These are phyloP conservation scores for Plasmodium reichenowi DNA, from an alignment of 169 alveolate species.

Conservation along the genomic window DNA sequence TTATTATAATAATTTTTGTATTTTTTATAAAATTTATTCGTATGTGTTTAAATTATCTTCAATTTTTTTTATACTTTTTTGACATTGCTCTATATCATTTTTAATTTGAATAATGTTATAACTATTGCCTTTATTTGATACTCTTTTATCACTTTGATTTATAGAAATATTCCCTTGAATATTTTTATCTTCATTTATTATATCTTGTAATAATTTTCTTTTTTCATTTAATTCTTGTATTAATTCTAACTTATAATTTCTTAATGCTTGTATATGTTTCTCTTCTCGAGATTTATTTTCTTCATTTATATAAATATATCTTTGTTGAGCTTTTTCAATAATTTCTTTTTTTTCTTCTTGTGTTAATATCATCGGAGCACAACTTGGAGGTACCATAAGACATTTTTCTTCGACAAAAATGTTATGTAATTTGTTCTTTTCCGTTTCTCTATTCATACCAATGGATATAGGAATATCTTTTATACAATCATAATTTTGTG, in stretches of 20 bases:
- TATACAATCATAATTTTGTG: slow-evolving; percentile 56
- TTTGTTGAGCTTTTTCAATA: slow-evolving; percentile 20
- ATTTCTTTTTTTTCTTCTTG: slow-evolving; percentile 69
- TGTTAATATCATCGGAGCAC: slow-evolving; percentile 52
- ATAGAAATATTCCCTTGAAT: background rate
- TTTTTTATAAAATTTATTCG: slow-evolving; percentile 2
- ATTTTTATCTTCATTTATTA: slow-evolving; percentile 14
- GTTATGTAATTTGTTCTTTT: slow-evolving; percentile 30
- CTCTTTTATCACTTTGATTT: slow-evolving; percentile 1
- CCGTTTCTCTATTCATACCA: slow-evolving; percentile 28
- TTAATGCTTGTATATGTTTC: slow-evolving; percentile 23
- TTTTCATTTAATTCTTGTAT: slow-evolving; percentile 27
- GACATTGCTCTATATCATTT: slow-evolving; percentile 51
- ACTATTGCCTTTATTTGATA: background rate
- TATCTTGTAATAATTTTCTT: background rate
- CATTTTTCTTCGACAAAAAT: slow-evolving; percentile 47
- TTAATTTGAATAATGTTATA: slow-evolving; percentile 32
- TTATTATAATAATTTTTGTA: background rate
- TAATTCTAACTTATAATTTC: slow-evolving; percentile 26
- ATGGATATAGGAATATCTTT: slow-evolving; percentile 36
- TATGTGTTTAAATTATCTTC: slow-evolving; percentile 14
- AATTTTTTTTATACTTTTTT: slow-evolving; percentile 29
- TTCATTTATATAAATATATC: background rate
- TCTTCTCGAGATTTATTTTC: slow-evolving; percentile 28
- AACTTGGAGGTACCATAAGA: slow-evolving; percentile 61